Percentiles rank a stretch among this genome's conserved stretches.
Conservation (phyloP, 2,329 filamentous ascomycete genomes). For the Huntiella savannae region DNA sequence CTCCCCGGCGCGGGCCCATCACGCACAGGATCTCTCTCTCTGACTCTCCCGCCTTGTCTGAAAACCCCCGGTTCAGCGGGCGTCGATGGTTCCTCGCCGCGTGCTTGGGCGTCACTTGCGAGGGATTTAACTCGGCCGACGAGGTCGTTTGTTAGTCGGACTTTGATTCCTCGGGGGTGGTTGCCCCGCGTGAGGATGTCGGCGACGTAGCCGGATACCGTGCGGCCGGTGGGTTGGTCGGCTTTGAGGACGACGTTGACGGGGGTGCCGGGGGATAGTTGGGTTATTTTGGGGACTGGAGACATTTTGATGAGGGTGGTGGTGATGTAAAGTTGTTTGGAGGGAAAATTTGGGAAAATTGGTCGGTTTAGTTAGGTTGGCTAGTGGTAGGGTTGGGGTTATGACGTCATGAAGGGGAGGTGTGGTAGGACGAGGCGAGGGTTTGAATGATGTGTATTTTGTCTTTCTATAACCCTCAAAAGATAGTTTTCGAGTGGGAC, state of each 20-base stretch:
- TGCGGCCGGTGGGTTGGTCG: conserved; percentile 55
- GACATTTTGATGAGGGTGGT: conserved; percentile 12
- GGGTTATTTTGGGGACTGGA: conserved; percentile 25
- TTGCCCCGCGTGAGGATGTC: conserved; percentile 54
- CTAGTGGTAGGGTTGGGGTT: neutral
- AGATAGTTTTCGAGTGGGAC: too few relatives aligned
- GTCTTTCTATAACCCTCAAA: too few relatives aligned
- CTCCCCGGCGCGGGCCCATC: conserved; percentile 20
- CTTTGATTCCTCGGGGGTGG: conserved; percentile 63
- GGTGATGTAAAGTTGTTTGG: neutral
- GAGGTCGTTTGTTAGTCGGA: conserved; percentile 49
- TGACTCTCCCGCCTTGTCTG: neutral
- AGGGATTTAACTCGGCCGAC: conserved; percentile 57
- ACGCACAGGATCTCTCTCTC: conserved; percentile 24
- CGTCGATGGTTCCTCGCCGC: conserved; percentile 10
- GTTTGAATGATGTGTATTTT: too few relatives aligned
- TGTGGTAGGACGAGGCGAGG: too few relatives aligned
- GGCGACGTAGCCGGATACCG: conserved; percentile 46
- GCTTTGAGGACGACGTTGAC: conserved; percentile 60
- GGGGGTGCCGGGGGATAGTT: conserved; percentile 39
- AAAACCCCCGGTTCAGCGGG: conserved; percentile 8
- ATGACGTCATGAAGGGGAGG: neutral
- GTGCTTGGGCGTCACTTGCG: conserved; percentile 15
- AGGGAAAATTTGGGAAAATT: neutral
- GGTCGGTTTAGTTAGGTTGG: neutral